phyloP scores from a whole-genome alignment of 2,329 filamentous ascomycete genomes.

The Botrytis aclada region DNA sequence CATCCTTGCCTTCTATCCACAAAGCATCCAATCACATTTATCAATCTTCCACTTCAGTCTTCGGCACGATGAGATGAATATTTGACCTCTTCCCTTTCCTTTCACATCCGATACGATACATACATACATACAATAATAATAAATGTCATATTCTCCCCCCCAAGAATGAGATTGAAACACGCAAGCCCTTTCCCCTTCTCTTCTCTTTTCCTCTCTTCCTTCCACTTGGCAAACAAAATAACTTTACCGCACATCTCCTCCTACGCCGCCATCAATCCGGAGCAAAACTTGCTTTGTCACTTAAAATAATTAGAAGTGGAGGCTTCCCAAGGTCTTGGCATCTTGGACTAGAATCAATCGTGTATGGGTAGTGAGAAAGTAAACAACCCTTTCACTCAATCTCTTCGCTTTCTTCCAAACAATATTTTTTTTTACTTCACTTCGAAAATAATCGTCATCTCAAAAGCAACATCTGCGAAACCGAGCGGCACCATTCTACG shows the following conservation, averaged over 20 bases:
- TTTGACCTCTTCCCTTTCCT: not conserved
- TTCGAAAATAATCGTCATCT: not conserved
- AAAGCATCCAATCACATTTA: not conserved
- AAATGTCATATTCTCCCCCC: not conserved
- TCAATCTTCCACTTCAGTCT: not conserved
- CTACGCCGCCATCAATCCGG: not conserved
- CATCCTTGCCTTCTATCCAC: not conserved
- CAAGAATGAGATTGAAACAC: not conserved
- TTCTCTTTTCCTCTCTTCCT: not conserved
- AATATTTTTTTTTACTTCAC: not conserved
- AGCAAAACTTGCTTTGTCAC: constrained; percentile 10
- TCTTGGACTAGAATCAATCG: constrained; percentile 5
- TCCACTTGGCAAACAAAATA: not conserved
- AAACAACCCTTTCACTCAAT: not conserved
- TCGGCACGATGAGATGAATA: too few species aligned
- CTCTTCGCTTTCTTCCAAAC: not conserved
- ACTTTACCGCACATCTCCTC: not conserved
- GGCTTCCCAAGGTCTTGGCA: constrained; percentile 12
- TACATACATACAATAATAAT: not conserved
- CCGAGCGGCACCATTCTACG: not conserved
- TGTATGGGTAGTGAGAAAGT: not conserved
- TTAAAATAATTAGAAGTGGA: constrained; percentile 4
- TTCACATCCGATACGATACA: not conserved
- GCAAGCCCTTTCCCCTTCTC: not conserved
- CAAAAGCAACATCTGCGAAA: constrained; percentile 9